Conservation (phyloP, 352 stramenopile genomes). For the Phytopythium kandeliae region DNA sequence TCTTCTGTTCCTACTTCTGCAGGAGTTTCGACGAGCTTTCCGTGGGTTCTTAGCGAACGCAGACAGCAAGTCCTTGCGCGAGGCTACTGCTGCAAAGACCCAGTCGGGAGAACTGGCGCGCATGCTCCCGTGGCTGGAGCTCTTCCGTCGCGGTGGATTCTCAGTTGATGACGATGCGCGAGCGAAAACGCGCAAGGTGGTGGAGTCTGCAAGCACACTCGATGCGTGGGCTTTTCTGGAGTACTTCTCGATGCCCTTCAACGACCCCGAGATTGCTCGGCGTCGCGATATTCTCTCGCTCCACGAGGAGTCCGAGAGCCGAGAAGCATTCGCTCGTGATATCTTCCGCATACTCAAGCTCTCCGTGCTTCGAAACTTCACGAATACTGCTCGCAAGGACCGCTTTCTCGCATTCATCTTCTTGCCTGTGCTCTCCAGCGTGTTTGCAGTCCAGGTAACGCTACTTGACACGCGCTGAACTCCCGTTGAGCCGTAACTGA, state of each 20-base stretch:
- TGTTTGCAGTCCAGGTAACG: conserved; percentile 78
- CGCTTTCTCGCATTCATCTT: conserved; percentile 62
- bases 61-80: conserved; percentile 9
- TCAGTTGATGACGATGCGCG: conserved; percentile 48
- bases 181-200: conserved; percentile 24
- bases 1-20: neutral
- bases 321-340: conserved; percentile 51
- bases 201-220: conserved; percentile 33
- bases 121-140: conserved; percentile 60
- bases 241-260: conserved; percentile 79
- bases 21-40: conserved; percentile 21
- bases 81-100: conserved; percentile 2
- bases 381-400: conserved; percentile 20
- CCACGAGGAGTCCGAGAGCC: conserved; percentile 50
- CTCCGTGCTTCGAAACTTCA: conserved; percentile 45
- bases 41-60: conserved; percentile 10
- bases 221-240: conserved; percentile 74
- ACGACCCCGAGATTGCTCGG: conserved; percentile 44
- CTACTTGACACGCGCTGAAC: too few species aligned
- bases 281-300: conserved; percentile 58
- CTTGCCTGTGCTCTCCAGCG: conserved; percentile 63
- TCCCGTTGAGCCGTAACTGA: conserved; percentile 1
- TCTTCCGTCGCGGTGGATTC: conserved; percentile 57
- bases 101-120: conserved; percentile 14
- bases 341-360: conserved; percentile 36